A percentile compares a stretch with the other conserved stretches of the same genome.
Conservation (phyloP, 108 stramenopile species). For the Parietichytrium sp. region DNA sequence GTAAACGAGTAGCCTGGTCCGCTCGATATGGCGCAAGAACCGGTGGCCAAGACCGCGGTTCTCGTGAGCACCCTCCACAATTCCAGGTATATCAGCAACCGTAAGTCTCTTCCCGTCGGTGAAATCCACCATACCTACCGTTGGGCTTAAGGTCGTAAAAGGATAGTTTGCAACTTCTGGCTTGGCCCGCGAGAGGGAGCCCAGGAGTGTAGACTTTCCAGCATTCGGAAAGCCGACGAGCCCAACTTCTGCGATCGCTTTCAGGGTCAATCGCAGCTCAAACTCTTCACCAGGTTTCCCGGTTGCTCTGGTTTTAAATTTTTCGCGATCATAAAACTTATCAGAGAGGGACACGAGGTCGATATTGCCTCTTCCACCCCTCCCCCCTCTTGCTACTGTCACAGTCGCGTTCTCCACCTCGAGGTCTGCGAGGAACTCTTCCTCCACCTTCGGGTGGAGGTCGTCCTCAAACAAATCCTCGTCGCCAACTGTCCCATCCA, state of each 20-base stretch:
- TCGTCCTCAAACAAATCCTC: conserved; percentile 4
- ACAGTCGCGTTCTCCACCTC: background rate
- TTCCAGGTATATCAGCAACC: conserved; percentile 92
- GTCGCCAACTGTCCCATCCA: too few relatives aligned
- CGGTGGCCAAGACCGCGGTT: conserved; percentile 90
- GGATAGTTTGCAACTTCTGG: conserved; percentile 93
- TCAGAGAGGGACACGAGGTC: background rate
- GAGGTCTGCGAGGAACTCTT: background rate
- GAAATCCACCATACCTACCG: conserved; percentile 82
- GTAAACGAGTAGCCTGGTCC: conserved; percentile 69
- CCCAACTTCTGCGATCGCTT: conserved; percentile 92
- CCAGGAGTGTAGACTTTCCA: conserved; percentile 84
- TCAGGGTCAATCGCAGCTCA: conserved; percentile 82
- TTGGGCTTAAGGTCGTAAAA: conserved; percentile 93
- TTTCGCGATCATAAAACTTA: background rate
- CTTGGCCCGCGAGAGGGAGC: conserved; percentile 79
- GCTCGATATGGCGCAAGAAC: conserved; percentile 87
- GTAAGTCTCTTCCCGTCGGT: conserved; percentile 73
- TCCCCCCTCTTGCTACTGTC: background rate
- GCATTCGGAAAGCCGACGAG: conserved; percentile 99
- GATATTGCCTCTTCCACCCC: background rate
- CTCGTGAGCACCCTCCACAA: conserved; percentile 88
- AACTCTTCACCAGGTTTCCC: conserved; percentile 16
- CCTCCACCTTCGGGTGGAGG: background rate
- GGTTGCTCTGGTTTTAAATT: background rate